Percentiles rank a stretch among this genome's conserved stretches.
phyloP scores from a whole-genome alignment of 2,329 filamentous ascomycete genomes.

The Fusarium sp. region DNA sequence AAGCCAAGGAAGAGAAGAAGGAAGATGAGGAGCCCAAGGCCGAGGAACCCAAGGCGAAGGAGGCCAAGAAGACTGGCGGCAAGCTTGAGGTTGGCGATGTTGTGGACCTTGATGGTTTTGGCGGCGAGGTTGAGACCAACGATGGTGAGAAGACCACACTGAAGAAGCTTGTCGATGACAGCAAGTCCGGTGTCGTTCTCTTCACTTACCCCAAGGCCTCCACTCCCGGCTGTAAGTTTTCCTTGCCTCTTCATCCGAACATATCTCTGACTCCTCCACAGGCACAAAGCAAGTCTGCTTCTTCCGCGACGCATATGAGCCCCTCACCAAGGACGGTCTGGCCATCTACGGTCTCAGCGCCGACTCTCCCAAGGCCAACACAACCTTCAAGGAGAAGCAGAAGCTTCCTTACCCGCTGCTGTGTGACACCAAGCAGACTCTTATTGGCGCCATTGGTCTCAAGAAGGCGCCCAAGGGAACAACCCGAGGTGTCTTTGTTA shows the following conservation, averaged over 20 bases:
- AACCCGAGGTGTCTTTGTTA: slow-evolving; percentile 85
- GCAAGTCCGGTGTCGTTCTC: slow-evolving; percentile 86
- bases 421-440: slow-evolving; percentile 78
- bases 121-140: slow-evolving; percentile 83
- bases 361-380: slow-evolving; percentile 92
- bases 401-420: slow-evolving; percentile 88
- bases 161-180: slow-evolving; percentile 82
- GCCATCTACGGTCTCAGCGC: slow-evolving; percentile 90
- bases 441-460: slow-evolving; percentile 89
- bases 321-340: slow-evolving; percentile 81
- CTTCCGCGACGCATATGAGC: slow-evolving; percentile 86
- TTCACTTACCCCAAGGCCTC: slow-evolving; percentile 97
- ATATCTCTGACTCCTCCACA: slow-evolving; percentile 52
- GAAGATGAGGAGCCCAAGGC: slow-evolving; percentile 35
- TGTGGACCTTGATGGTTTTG: slow-evolving; percentile 69
- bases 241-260: not conserved
- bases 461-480: slow-evolving; percentile 87
- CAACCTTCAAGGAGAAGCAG: slow-evolving; percentile 91
- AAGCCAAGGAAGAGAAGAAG: slow-evolving; percentile 27
- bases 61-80: slow-evolving; percentile 40
- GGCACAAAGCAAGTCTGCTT: slow-evolving; percentile 93
- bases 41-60: slow-evolving; percentile 52
- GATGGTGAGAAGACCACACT: slow-evolving; percentile 84
- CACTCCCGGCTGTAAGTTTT: slow-evolving; percentile 86
- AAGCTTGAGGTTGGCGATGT: slow-evolving; percentile 66